Evolutionary conservation across 352 stramenopile genomes (phyloP).

Genomic region (Saprolegnia diclina): DNA sequence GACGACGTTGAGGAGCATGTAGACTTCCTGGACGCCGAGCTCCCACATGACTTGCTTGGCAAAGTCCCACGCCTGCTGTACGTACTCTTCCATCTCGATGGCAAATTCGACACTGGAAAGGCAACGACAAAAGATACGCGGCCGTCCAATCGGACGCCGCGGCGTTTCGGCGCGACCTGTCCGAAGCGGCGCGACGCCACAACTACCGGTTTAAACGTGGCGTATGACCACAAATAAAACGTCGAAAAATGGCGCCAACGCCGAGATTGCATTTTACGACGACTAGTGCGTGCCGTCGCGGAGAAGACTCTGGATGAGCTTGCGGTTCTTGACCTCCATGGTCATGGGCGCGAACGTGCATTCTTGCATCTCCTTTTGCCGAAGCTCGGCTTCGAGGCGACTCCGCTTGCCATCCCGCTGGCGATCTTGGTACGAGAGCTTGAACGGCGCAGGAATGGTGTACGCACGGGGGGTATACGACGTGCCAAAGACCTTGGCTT

Average conservation of each 20-base stretch:
- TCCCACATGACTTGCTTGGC: constrained; percentile 11
- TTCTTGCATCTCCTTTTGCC: constrained; percentile 39
- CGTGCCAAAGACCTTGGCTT: constrained; percentile 55
- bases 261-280: background rate
- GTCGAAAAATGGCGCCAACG: background rate
- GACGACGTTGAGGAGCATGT: constrained; percentile 26
- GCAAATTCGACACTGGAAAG: constrained; percentile 7
- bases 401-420: background rate
- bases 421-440: constrained; percentile 37
- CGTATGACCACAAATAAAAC: background rate
- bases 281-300: background rate
- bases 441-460: constrained; percentile 70
- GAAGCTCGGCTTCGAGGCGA: background rate
- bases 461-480: constrained; percentile 71
- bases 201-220: too few relatives aligned
- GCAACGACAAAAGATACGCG: background rate
- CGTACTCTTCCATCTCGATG: constrained; percentile 15
- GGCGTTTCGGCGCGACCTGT: background rate
- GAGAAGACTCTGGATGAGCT: constrained; percentile 43
- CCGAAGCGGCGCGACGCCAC: background rate
- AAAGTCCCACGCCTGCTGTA: constrained; percentile 6
- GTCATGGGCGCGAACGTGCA: constrained; percentile 75
- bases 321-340: constrained; percentile 47
- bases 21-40: constrained; percentile 19
- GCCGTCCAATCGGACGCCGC: background rate